A percentile compares a stretch with the other conserved stretches of the same genome.
These are phyloP conservation scores for Dictyostelium intermedium DNA, from an alignment of 78 protist species.

Conservation along the genomic window DNA sequence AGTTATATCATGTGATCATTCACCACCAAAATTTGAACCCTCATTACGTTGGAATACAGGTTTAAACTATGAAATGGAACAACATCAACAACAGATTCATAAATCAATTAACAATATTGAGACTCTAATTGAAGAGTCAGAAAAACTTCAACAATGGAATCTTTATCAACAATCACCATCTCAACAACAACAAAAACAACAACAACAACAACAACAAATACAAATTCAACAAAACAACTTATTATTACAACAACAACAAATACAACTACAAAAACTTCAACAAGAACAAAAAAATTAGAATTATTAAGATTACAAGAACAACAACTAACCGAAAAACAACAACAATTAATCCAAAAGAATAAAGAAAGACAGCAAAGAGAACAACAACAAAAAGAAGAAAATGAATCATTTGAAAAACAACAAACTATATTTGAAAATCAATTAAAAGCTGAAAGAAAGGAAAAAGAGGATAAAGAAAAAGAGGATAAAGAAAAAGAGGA, in stretches of 20 bases:
- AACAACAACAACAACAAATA: background rate
- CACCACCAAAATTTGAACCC: background rate
- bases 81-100: conserved; percentile 8
- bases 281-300: background rate
- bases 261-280: background rate
- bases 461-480: background rate
- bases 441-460: background rate
- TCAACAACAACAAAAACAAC: background rate
- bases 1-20: conserved; percentile 5
- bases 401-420: background rate
- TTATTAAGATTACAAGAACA: background rate
- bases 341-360: background rate
- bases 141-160: background rate
- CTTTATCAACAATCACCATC: background rate
- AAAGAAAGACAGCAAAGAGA: background rate
- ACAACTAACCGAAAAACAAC: background rate
- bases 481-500: background rate
- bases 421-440: background rate
- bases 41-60: conserved; percentile 27
- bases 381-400: background rate
- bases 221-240: background rate
- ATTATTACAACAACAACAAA: background rate
- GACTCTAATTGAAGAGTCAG: background rate
- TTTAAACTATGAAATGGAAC: background rate
- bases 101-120: background rate